Conservation (phyloP, 257 asterid species). For the Jasminum sambac region DNA sequence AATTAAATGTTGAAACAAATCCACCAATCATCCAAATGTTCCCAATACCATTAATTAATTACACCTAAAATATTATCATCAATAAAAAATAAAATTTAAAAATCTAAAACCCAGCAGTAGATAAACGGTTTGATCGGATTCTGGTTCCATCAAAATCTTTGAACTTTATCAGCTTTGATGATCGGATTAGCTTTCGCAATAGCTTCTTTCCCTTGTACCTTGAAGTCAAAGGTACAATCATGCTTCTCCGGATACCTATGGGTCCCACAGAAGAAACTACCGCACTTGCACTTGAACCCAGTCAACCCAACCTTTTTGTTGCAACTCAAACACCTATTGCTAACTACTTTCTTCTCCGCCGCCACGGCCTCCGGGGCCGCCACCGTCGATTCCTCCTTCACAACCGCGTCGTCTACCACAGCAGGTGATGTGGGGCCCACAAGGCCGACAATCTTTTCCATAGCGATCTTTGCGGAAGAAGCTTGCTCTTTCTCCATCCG, state of each 20-base stretch:
- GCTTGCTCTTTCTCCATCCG: conserved; percentile 34
- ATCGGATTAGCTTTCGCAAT: not conserved
- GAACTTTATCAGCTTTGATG: not conserved
- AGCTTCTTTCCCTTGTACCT: not conserved
- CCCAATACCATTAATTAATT: not conserved
- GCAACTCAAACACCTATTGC: conserved; percentile 38
- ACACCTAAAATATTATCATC: too few relatives aligned
- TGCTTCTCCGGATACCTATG: conserved; percentile 55
- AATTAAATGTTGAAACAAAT: not conserved
- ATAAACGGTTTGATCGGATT: not conserved
- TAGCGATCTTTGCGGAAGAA: conserved; percentile 31
- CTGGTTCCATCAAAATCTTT: too few relatives aligned
- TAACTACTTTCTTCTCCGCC: not conserved
- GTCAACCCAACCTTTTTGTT: conserved; percentile 41
- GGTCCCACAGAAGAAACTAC: conserved; percentile 45
- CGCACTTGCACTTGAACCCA: conserved; percentile 48
- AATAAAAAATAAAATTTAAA: too few relatives aligned
- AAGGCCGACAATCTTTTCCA: conserved; percentile 27
- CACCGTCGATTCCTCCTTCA: not conserved
- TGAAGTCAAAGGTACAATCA: conserved; percentile 28
- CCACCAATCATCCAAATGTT: not conserved
- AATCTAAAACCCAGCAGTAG: too few relatives aligned
- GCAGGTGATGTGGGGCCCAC: conserved; percentile 11
- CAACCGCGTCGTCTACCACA: not conserved
- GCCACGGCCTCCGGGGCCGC: not conserved